Base-by-base conservation (phyloP, 2,329 filamentous ascomycete species). In the Herpotrichia juniperi region DNA sequence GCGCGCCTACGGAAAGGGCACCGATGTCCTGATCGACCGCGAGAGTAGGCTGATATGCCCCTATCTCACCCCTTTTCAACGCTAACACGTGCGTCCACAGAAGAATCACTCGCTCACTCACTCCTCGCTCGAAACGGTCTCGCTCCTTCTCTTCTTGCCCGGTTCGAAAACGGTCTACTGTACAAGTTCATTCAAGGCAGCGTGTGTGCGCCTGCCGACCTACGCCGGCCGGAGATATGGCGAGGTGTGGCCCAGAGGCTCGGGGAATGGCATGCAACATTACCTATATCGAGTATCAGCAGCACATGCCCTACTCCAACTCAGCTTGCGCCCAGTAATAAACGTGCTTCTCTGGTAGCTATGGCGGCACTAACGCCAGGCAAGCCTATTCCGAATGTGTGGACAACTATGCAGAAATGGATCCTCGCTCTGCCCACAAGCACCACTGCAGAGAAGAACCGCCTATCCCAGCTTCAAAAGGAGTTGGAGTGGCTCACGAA, bases 331-430 rank as follows among this genome's bases (percentile, higher is more conserved):
- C 54, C 64, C 45, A 51, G 63, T 54, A 65, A 68, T 53, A 71
- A 70, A 60, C 70, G 66, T 69, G 65, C 67, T 48, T 73, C 71
- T 22, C 59, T 73, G 52, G 66, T 63, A 32, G 69, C 68, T 50
- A 69, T 70, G 59, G 68, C 73, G 42, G 58, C 66, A 52, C 64
- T 76, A 57, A 85, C 85, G 19, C 85, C 85, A 40, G 85, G 85
- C 54, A 91, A 88, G 68, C 87, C 87, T 4, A 81, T 85, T n/a
- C 90, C 92, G 16, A 97, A 96, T 72, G 78, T 96, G 50, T 99
- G 94, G 94, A 91, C 90, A 6, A 92, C 96, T 28, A 89, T 97
- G 83, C 91, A 96, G 73, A 96, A 93, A 76, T 99, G 94, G 94
- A 91, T 97, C 51, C 79, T 88, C 62, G 93, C 91, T 32, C 80